Conservation (phyloP, 108 stramenopile species). For the Conticribra weissflogii region DNA sequence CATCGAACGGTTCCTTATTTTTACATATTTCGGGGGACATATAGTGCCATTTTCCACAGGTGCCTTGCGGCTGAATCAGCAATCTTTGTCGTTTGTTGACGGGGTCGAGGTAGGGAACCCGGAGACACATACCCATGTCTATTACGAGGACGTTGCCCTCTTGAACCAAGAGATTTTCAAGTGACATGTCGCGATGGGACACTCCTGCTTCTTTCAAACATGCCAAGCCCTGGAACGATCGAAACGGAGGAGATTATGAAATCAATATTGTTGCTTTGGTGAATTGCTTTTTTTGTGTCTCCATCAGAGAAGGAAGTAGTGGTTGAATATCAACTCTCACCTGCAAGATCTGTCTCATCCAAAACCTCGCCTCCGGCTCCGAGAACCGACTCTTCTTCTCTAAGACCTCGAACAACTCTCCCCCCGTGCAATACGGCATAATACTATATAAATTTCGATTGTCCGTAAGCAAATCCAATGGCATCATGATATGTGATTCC, state of each 20-base stretch:
- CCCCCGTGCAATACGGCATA: conserved; percentile 90
- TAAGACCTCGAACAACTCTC: conserved; percentile 86
- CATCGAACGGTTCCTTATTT: conserved; percentile 83
- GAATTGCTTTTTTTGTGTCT: too few species aligned
- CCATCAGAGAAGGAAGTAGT: not conserved
- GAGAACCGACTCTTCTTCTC: conserved; percentile 74
- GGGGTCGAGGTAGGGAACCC: conserved; percentile 57
- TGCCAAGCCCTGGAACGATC: conserved; percentile 63
- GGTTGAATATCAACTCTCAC: conserved; percentile 43
- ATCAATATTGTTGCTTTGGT: too few species aligned
- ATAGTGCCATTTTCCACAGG: conserved; percentile 93
- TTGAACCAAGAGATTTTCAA: conserved; percentile 86
- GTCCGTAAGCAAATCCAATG: conserved; percentile 81
- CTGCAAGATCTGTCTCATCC: conserved; percentile 86
- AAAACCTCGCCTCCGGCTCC: conserved; percentile 81
- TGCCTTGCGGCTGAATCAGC: conserved; percentile 75
- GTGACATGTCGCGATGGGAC: conserved; percentile 89
- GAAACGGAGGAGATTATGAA: not conserved
- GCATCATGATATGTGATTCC: conserved; percentile 78
- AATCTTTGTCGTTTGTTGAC: conserved; percentile 39
- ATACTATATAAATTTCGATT: conserved; percentile 83
- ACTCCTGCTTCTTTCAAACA: conserved; percentile 84
- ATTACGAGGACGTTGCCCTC: conserved; percentile 76
- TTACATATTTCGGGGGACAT: conserved; percentile 91
- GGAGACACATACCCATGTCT: conserved; percentile 95